Percentiles rank a stretch among this genome's conserved stretches.
Conservation (phyloP, 306 rosid species). For the Cajanus cajan region DNA sequence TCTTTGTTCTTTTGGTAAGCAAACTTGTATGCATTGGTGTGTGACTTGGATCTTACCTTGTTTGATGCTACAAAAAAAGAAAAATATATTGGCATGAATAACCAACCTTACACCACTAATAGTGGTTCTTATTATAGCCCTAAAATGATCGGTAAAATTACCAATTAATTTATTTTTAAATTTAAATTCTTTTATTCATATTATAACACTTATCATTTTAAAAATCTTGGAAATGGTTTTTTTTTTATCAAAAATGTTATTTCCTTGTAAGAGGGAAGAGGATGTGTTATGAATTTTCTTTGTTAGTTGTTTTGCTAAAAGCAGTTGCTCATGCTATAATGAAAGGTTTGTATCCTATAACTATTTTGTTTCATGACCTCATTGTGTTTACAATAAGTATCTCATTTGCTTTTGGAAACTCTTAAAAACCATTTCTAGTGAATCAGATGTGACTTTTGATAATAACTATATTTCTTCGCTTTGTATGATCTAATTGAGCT, state of each 20-base stretch:
- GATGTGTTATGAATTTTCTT: slow-evolving; percentile 68
- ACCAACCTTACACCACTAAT: background rate
- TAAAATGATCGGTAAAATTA: background rate
- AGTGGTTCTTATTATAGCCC: background rate
- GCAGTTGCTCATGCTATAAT: slow-evolving; percentile 90
- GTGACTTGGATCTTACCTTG: background rate
- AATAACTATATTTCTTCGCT: background rate
- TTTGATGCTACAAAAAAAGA: background rate
- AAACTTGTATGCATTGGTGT: background rate
- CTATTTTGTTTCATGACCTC: background rate
- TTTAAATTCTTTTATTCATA: background rate
- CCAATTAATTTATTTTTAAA: background rate
- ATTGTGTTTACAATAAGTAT: background rate
- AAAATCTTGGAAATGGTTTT: slow-evolving; percentile 88
- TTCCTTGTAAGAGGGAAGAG: slow-evolving; percentile 91
- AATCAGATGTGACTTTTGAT: background rate
- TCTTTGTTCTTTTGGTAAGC: background rate
- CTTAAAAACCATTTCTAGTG: background rate
- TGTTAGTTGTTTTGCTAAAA: slow-evolving; percentile 79
- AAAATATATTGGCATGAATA: background rate
- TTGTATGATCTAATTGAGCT: background rate
- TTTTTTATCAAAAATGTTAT: slow-evolving; percentile 77
- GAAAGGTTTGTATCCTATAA: slow-evolving; percentile 88
- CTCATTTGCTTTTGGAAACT: background rate
- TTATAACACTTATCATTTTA: slow-evolving; percentile 13